A percentile compares a stretch with the other conserved stretches of the same genome.
phyloP scores from a whole-genome alignment of 192 early-diverging fungal species.

The Nowakowskiella sp. region DNA sequence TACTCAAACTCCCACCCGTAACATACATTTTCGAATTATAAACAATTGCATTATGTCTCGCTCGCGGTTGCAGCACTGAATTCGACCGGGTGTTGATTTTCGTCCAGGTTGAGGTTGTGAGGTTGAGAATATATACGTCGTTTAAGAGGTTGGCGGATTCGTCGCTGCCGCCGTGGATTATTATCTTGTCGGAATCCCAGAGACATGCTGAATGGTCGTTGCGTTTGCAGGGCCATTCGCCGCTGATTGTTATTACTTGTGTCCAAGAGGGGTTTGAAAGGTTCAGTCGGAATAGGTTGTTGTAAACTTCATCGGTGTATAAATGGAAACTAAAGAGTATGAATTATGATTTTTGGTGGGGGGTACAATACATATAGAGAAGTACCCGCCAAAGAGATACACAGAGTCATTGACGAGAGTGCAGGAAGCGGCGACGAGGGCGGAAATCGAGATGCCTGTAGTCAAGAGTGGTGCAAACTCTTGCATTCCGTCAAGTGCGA shows the following conservation, averaged over 20 bases:
- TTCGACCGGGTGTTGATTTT: too few species aligned
- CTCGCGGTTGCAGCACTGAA: too few species aligned
- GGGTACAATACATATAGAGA: neutral
- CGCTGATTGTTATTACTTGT: constrained; percentile 42
- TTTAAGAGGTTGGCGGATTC: constrained; percentile 43
- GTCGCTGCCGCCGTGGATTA: constrained; percentile 61
- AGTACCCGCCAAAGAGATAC: constrained; percentile 14
- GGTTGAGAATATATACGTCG: constrained; percentile 52
- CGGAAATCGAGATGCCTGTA: too few species aligned
- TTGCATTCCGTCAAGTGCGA: too few species aligned
- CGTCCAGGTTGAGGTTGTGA: constrained; percentile 52
- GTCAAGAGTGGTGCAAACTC: too few species aligned
- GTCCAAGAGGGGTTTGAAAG: constrained; percentile 42
- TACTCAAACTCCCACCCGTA: constrained; percentile 39
- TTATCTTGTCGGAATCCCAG: constrained; percentile 47
- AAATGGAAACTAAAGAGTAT: constrained; percentile 58
- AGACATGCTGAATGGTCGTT: constrained; percentile 54
- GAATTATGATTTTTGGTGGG: neutral
- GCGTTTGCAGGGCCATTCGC: constrained; percentile 43
- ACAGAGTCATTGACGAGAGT: constrained; percentile 5
- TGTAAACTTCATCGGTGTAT: constrained; percentile 61
- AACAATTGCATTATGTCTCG: constrained; percentile 54
- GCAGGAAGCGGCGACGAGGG: constrained; percentile 15
- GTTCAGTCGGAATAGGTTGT: constrained; percentile 49
- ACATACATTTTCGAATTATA: constrained; percentile 57